A percentile compares a stretch with the other conserved stretches of the same genome.
phyloP scores from a whole-genome alignment of 805 yeast genomes.

The Metschnikowia colocasiae region DNA sequence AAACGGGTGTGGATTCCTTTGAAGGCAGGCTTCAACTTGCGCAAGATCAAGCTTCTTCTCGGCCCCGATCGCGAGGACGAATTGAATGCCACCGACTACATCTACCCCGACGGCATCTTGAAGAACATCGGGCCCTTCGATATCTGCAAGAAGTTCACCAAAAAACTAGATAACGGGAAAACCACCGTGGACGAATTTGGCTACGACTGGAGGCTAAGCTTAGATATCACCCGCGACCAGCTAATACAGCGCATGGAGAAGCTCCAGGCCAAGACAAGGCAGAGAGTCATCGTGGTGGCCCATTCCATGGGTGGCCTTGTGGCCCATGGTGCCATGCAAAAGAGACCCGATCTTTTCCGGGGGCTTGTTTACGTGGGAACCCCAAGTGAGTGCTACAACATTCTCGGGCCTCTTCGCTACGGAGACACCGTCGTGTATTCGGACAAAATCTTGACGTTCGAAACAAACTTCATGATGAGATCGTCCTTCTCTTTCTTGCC shows the following conservation, averaged over 20 bases:
- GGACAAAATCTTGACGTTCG: constrained; percentile 71
- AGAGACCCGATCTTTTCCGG: constrained; percentile 62
- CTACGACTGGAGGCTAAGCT: constrained; percentile 89
- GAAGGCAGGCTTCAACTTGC: constrained; percentile 75
- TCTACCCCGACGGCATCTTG: constrained; percentile 73
- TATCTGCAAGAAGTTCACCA: constrained; percentile 58
- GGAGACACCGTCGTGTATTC: constrained; percentile 79
- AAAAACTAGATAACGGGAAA: constrained; percentile 54
- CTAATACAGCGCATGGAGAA: constrained; percentile 46
- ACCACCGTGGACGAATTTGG: constrained; percentile 71
- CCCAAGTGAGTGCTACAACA: constrained; percentile 81
- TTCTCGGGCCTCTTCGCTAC: constrained; percentile 77
- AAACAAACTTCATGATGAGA: constrained; percentile 85
- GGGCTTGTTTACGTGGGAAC: constrained; percentile 79
- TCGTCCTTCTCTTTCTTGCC: constrained; percentile 80
- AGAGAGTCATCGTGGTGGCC: constrained; percentile 69
- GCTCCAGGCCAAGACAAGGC: constrained; percentile 47
- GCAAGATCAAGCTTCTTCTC: constrained; percentile 63
- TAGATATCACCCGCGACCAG: constrained; percentile 50
- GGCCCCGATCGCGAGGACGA: constrained; percentile 79
- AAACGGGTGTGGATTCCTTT: constrained; percentile 83
- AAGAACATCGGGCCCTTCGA: constrained; percentile 88
- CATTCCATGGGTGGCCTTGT: constrained; percentile 95
- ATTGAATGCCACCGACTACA: constrained; percentile 42
- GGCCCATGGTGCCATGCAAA: constrained; percentile 73